Evolutionary conservation across 805 yeast species (phyloP).

Genomic region (Saturnispora besseyi): DNA sequence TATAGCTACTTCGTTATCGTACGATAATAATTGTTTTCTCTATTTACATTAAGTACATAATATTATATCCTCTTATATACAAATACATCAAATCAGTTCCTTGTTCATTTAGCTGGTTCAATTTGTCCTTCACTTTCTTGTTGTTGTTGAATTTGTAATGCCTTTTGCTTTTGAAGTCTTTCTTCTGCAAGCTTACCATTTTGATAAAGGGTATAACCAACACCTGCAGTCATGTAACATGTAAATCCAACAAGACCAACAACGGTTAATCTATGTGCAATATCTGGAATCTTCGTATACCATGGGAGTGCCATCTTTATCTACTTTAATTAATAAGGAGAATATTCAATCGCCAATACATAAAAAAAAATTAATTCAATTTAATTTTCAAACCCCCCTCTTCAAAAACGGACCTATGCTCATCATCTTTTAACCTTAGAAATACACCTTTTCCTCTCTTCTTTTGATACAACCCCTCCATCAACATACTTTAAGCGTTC

Average conservation of each 20-base stretch:
- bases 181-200: slow-evolving; percentile 45
- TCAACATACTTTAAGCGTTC: slow-evolving; percentile 21
- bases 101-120: not conserved
- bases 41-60: not conserved
- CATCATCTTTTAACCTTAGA: slow-evolving; percentile 1
- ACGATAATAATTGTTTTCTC: not conserved
- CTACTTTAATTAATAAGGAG: not conserved
- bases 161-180: slow-evolving; percentile 29
- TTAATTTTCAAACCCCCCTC: not conserved
- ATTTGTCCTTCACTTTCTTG: slow-evolving; percentile 8
- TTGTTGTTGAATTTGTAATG: slow-evolving; percentile 16
- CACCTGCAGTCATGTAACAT: slow-evolving; percentile 41
- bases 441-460: not conserved
- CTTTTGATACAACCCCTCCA: slow-evolving; percentile 11
- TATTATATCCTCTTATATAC: not conserved
- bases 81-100: not conserved
- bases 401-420: not conserved
- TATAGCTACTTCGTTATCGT: too few relatives aligned
- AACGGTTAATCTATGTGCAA: slow-evolving; percentile 65
- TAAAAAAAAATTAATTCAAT: not conserved
- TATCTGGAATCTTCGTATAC: slow-evolving; percentile 67
- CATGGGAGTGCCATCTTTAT: slow-evolving; percentile 37
- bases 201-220: slow-evolving; percentile 42
- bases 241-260: slow-evolving; percentile 51
- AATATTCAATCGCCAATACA: not conserved